Evolutionary conservation across 306 rosid species (phyloP), one percentile per base, ranked within the genome.

Genomic region (Purshia tridentata): DNA sequence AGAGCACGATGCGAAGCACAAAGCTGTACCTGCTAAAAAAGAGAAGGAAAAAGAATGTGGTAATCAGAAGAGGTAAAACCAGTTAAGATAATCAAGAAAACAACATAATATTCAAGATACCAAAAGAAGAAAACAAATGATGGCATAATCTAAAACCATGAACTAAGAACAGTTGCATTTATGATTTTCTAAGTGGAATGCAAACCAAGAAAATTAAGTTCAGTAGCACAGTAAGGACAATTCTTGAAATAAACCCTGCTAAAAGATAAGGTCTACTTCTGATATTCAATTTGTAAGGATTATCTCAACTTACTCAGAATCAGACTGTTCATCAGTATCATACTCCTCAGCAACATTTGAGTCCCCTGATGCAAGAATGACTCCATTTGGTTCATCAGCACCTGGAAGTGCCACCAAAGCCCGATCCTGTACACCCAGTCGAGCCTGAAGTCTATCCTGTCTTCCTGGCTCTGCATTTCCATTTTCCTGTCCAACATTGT

Each of bases 301-400:
- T 41, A 61, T 65, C 37, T 9, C 65, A 72, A 87, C 98, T 88
- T 81, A 95, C 99, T 95, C 99, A 64, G 98, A 86, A 81, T 95
- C 99, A 84, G 96, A 84, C 67, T 91, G 98, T 53, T 95, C 98
- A 11, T 95, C 96, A 23, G 69, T 72, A 72, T 95, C 98, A 83
- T 84, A 86, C 53, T 84, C 99, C 77, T 91, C 98, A 50, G 73
- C 62, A 40, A 72, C 47, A 85, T 80, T 82, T 67, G 75, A 48
- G 65, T 88, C 81, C 74, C 84, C 91, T 12, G 79, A 82, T n/a
- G 86, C 83, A 70, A 81, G 80, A 55, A 74, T 64, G 29, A 66
- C 81, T 75, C 84, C 80, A 67, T 84, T 84, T 78, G 82, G 80
- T 62, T 88, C 94, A 66, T 88, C 85, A 51, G 72, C 83, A 5